Conservation (phyloP, 495 filamentous ascomycete species). For the Daldinia vernicosa region DNA sequence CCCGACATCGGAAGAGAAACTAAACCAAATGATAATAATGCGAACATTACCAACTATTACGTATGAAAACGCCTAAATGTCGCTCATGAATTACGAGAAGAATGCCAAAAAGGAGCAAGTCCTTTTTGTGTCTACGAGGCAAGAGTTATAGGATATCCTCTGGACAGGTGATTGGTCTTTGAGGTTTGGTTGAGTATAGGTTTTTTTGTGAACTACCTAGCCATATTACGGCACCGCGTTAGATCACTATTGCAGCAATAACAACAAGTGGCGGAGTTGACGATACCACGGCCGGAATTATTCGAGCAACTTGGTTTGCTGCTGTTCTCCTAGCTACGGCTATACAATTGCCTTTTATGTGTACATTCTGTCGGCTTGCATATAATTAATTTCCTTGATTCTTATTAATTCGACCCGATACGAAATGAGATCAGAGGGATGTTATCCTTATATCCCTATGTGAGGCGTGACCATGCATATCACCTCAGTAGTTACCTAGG, state of each 20-base stretch:
- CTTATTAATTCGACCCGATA: not conserved
- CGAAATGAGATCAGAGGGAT: constrained; percentile 3
- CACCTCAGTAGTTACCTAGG: not conserved
- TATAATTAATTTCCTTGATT: constrained; percentile 11
- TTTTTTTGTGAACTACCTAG: constrained; percentile 2
- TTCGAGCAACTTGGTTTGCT: not conserved
- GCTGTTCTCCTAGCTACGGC: not conserved
- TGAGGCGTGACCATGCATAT: not conserved
- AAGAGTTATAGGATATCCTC: constrained; percentile 12
- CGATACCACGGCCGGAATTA: not conserved
- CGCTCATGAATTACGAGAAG: constrained; percentile 47
- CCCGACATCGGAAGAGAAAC: constrained; percentile 41
- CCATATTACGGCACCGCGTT: constrained; percentile 4
- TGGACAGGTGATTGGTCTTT: constrained; percentile 5
- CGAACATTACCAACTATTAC: constrained; percentile 18
- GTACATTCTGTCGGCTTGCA: constrained; percentile 17
- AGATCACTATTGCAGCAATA: not conserved
- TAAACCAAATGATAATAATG: constrained; percentile 12
- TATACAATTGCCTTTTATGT: constrained; percentile 14
- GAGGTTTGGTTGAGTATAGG: constrained; percentile 8
- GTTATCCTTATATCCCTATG: not conserved
- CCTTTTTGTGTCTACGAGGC: constrained; percentile 32
- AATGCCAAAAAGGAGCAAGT: constrained; percentile 37
- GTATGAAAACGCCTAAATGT: constrained; percentile 43
- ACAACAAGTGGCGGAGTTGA: constrained; percentile 8